phyloP scores from a whole-genome alignment of 163 green algal species.

The Scenedesmus sp. region DNA sequence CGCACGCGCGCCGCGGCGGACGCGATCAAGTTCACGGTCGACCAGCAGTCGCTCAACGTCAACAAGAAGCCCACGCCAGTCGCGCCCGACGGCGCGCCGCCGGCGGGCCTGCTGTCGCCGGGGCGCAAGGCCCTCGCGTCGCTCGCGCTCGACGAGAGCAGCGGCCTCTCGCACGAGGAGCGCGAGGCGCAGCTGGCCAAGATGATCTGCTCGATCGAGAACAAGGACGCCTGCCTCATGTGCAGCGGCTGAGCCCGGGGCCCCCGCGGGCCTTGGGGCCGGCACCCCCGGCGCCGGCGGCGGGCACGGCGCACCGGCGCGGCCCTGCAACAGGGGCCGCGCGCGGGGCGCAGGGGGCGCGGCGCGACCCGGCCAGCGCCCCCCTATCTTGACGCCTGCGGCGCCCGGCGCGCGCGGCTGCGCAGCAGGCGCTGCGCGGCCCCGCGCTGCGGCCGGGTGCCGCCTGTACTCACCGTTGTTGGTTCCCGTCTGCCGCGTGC shows the following conservation, averaged over 20 bases:
- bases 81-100: neutral
- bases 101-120: neutral
- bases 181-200: constrained; percentile 87
- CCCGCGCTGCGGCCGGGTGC: no score
- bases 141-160: constrained; percentile 16
- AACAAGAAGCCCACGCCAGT: constrained; percentile 18
- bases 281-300: no score
- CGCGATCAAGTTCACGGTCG: constrained; percentile 99
- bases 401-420: no score
- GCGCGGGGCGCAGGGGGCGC: no score
- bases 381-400: no score
- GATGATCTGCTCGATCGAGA: constrained; percentile 97
- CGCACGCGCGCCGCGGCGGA: constrained; percentile 95
- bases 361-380: no score
- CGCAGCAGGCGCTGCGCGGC: no score
- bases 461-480: no score
- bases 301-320: no score
- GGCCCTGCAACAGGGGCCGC: no score
- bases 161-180: constrained; percentile 68
- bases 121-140: neutral
- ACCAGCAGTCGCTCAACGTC: constrained; percentile 67
- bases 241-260: constrained; percentile 59
- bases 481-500: no score
- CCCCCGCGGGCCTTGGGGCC: no score
- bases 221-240: constrained; percentile 98